phyloP scores from a whole-genome alignment of 2,329 filamentous ascomycete species.

The Curvularia spicifera region DNA sequence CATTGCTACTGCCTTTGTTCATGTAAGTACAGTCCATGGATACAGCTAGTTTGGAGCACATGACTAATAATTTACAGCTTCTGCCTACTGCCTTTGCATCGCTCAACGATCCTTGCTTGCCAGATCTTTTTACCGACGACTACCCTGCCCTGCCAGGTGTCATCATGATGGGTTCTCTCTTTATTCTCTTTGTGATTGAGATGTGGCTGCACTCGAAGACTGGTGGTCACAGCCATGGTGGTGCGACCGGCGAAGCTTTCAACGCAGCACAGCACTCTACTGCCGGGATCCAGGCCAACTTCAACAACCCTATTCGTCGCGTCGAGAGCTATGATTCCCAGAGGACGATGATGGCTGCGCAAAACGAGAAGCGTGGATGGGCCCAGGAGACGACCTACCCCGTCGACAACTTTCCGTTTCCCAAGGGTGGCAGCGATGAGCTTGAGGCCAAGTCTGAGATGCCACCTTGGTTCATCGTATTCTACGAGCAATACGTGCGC shows the following conservation, averaged over 20 bases:
- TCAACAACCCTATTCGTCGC: slow-evolving; percentile 41
- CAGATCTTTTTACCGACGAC: slow-evolving; percentile 64
- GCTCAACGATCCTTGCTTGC: slow-evolving; percentile 59
- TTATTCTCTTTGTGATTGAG: slow-evolving; percentile 67
- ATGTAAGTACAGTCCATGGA: slow-evolving; percentile 50
- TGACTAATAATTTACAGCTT: slow-evolving; percentile 43
- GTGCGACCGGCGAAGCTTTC: slow-evolving; percentile 57
- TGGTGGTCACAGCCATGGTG: slow-evolving; percentile 65
- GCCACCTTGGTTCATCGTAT: slow-evolving; percentile 68
- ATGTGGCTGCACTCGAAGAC: slow-evolving; percentile 67
- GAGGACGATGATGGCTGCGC: slow-evolving; percentile 42
- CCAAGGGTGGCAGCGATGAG: slow-evolving; percentile 35
- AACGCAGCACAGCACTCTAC: slow-evolving; percentile 23
- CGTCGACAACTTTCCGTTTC: slow-evolving; percentile 38
- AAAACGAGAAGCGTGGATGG: slow-evolving; percentile 45
- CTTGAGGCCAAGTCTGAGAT: slow-evolving; percentile 53
- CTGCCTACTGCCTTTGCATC: slow-evolving; percentile 65
- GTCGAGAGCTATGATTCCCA: slow-evolving; percentile 47
- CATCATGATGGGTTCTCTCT: slow-evolving; percentile 69
- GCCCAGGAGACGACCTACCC: slow-evolving; percentile 39
- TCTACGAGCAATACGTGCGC: slow-evolving; percentile 68
- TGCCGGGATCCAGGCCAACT: slow-evolving; percentile 38
- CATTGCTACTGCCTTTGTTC: slow-evolving; percentile 86
- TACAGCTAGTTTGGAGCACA: not conserved
- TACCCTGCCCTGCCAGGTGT: slow-evolving; percentile 69